A percentile compares a stretch with the other conserved stretches of the same genome.
Evolutionary conservation across 768 basidiomycete genomes (phyloP).

Genomic region (Mycena chlorophos): DNA sequence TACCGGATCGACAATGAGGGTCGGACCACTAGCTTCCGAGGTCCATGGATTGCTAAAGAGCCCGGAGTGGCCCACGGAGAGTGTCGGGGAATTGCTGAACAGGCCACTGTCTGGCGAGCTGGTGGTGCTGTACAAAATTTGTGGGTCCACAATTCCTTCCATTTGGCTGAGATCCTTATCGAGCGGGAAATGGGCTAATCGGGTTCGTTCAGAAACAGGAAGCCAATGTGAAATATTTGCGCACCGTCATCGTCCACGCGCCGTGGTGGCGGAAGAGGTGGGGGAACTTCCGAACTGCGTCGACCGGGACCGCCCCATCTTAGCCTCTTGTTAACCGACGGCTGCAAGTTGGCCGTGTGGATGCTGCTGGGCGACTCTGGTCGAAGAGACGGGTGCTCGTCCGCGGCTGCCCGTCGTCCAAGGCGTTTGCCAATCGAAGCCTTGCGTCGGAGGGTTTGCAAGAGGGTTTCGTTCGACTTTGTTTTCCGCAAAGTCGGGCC

Average conservation of each 20-base stretch:
- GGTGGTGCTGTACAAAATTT: conserved; percentile 29
- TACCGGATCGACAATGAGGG: neutral
- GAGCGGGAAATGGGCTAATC: conserved; percentile 42
- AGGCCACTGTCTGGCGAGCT: conserved; percentile 45
- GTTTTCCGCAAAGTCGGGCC: conserved; percentile 42
- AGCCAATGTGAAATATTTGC: neutral
- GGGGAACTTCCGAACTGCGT: conserved; percentile 2
- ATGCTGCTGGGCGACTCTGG: conserved; percentile 35
- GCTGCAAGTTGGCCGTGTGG: conserved; percentile 22
- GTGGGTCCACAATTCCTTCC: conserved; percentile 75
- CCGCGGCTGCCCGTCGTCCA: conserved; percentile 21
- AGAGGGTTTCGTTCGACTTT: conserved; percentile 44
- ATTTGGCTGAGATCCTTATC: conserved; percentile 72
- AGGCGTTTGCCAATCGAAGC: conserved; percentile 40
- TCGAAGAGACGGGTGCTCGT: conserved; percentile 41
- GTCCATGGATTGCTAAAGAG: conserved; percentile 44
- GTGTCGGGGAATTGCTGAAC: conserved; percentile 35
- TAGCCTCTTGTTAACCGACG: conserved; percentile 5
- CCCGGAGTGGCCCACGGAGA: conserved; percentile 29
- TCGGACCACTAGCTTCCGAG: conserved; percentile 1
- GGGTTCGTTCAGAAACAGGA: conserved; percentile 16
- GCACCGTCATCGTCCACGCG: neutral
- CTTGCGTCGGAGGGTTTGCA: conserved; percentile 43
- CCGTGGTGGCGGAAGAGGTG: conserved; percentile 2
- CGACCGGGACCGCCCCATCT: neutral